Conservation (phyloP, 768 basidiomycete genomes). For the Artomyces pyxidatus region DNA sequence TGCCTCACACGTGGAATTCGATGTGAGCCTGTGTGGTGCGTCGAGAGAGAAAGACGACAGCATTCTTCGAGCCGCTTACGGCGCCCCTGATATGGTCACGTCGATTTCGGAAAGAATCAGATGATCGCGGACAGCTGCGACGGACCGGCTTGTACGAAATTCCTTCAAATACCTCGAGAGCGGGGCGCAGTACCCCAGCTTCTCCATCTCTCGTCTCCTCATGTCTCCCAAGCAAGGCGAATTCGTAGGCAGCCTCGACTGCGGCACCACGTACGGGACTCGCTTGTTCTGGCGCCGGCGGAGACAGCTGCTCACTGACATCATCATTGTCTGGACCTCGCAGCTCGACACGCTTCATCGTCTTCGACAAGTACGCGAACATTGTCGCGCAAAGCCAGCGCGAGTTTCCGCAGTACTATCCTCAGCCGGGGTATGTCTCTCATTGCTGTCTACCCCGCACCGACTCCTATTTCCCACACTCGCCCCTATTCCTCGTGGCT, state of each 20-base stretch:
- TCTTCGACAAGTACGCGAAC: conserved; percentile 82
- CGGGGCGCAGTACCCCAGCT: neutral
- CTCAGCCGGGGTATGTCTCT: conserved; percentile 60
- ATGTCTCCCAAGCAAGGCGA: conserved; percentile 55
- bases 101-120: neutral
- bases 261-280: conserved; percentile 80
- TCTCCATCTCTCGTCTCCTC: neutral
- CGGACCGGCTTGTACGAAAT: neutral
- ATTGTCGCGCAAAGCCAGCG: conserved; percentile 84
- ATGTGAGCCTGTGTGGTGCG: no score
- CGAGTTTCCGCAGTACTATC: conserved; percentile 93
- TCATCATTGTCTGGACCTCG: neutral
- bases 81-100: neutral
- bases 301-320: conserved; percentile 1
- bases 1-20: no score
- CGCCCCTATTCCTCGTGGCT: conserved; percentile 1
- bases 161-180: neutral
- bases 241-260: conserved; percentile 89
- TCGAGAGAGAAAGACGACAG: no score
- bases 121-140: neutral
- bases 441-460: neutral
- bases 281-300: neutral
- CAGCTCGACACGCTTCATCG: conserved; percentile 86
- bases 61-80: no score
- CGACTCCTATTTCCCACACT: neutral